phyloP scores from a whole-genome alignment of 1,139 yeast species.

The Suhomyces taliae region DNA sequence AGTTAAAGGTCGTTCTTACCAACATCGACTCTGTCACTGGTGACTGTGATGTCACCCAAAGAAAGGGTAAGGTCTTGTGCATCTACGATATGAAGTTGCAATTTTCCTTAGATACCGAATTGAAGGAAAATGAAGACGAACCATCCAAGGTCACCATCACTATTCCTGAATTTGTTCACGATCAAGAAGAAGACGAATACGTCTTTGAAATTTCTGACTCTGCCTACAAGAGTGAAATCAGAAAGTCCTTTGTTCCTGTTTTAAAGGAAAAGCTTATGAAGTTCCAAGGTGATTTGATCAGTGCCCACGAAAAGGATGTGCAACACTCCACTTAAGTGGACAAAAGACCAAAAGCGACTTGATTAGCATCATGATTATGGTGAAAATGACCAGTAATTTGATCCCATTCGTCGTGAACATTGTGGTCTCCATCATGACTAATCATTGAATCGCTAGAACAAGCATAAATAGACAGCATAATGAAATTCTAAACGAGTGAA shows the following conservation, averaged over 20 bases:
- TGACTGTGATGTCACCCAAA: constrained; percentile 78
- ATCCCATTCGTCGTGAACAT: too few relatives aligned
- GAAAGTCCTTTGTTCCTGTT: constrained; percentile 50
- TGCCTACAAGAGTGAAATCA: constrained; percentile 35
- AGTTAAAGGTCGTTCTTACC: constrained; percentile 35
- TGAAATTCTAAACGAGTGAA: too few relatives aligned
- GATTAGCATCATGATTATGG: not conserved
- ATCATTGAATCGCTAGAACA: too few relatives aligned
- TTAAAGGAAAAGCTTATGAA: constrained; percentile 48
- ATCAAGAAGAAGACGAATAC: constrained; percentile 65
- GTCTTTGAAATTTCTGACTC: constrained; percentile 48
- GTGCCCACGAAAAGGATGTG: constrained; percentile 59
- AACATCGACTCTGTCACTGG: constrained; percentile 54
- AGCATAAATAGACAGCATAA: too few relatives aligned
- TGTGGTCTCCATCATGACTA: too few relatives aligned
- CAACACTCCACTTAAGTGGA: constrained; percentile 36
- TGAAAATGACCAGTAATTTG: too few relatives aligned
- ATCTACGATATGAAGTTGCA: constrained; percentile 64
- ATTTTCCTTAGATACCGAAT: constrained; percentile 41
- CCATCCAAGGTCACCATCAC: constrained; percentile 30
- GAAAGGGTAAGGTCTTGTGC: constrained; percentile 78
- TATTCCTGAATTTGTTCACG: constrained; percentile 73
- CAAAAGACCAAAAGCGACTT: not conserved
- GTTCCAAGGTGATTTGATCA: constrained; percentile 63
- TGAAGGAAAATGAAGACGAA: constrained; percentile 22